phyloP scores from a whole-genome alignment of 257 asterid species.

The Vinca minor region DNA sequence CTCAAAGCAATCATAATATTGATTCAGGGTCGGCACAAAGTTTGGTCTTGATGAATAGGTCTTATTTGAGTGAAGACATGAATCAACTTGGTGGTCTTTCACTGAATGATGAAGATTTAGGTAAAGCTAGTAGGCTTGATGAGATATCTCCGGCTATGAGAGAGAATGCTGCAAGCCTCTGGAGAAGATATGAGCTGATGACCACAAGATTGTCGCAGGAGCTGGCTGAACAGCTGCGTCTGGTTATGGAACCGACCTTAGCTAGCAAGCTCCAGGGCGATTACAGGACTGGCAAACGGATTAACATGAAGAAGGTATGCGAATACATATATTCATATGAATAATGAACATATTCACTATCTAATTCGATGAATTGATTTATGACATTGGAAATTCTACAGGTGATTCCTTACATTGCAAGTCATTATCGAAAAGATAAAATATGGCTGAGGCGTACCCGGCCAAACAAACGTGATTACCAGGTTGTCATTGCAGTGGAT shows the following conservation, averaged over 20 bases:
- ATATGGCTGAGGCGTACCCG: constrained; percentile 91
- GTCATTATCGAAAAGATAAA: constrained; percentile 82
- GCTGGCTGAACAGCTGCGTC: constrained; percentile 87
- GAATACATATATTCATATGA: neutral
- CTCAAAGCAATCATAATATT: constrained; percentile 26
- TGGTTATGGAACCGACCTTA: constrained; percentile 84
- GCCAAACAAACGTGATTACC: constrained; percentile 91
- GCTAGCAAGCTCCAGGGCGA: constrained; percentile 98
- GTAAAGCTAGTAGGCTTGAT: constrained; percentile 39
- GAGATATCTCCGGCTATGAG: constrained; percentile 36
- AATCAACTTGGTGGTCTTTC: constrained; percentile 27
- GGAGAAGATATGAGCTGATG: constrained; percentile 64
- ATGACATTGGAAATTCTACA: constrained; percentile 21
- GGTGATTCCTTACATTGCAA: constrained; percentile 87
- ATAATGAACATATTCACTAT: neutral
- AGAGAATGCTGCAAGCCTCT: constrained; percentile 50
- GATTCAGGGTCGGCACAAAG: constrained; percentile 30
- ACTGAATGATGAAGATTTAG: constrained; percentile 45
- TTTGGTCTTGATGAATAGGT: constrained; percentile 43
- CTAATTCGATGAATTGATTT: neutral
- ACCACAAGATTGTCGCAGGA: constrained; percentile 87
- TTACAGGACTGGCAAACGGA: constrained; percentile 93
- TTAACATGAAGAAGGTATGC: constrained; percentile 85
- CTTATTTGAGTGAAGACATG: constrained; percentile 45
- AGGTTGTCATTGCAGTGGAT: constrained; percentile 88